These are phyloP conservation scores for Bacidia gigantensis DNA, from an alignment of 495 filamentous ascomycete genomes.

Conservation along the genomic window DNA sequence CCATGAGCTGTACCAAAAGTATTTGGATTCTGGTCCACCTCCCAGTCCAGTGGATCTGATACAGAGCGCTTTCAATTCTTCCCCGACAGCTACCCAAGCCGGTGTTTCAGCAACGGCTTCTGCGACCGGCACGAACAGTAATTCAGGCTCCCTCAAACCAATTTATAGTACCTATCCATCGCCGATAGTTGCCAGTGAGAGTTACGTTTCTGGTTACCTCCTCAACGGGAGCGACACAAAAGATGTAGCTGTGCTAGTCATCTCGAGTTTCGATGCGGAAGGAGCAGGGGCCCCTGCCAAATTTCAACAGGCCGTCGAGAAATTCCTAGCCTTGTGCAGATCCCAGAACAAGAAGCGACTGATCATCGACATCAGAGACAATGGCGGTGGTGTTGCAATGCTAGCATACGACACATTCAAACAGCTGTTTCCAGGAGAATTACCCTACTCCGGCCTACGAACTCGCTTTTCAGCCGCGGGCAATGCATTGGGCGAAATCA, in stretches of 20 bases:
- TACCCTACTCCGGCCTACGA: background rate
- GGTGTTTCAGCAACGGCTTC: background rate
- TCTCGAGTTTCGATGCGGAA: constrained; percentile 25
- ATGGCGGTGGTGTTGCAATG: constrained; percentile 35
- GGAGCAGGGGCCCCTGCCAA: constrained; percentile 12
- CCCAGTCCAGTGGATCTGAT: constrained; percentile 2
- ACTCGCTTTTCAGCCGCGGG: background rate
- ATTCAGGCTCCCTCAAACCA: background rate
- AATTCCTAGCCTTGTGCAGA: constrained; percentile 28
- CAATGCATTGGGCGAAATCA: background rate
- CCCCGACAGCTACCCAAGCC: background rate
- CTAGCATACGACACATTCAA: constrained; percentile 9
- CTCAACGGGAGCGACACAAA: constrained; percentile 22
- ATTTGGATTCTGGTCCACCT: constrained; percentile 19
- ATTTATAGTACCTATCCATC: constrained; percentile 10
- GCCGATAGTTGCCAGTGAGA: constrained; percentile 1
- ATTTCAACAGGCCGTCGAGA: constrained; percentile 18
- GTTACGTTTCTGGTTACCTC: constrained; percentile 29
- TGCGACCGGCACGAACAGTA: background rate
- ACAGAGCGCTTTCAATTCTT: background rate
- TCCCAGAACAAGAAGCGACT: constrained; percentile 31
- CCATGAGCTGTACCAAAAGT: background rate
- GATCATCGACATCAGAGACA: constrained; percentile 42
- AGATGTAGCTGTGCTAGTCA: constrained; percentile 27
- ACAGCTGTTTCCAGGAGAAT: background rate